Percentiles rank a stretch among this genome's conserved stretches.
phyloP scores from a whole-genome alignment of 352 stramenopile genomes.

The Globisporangium lucens region DNA sequence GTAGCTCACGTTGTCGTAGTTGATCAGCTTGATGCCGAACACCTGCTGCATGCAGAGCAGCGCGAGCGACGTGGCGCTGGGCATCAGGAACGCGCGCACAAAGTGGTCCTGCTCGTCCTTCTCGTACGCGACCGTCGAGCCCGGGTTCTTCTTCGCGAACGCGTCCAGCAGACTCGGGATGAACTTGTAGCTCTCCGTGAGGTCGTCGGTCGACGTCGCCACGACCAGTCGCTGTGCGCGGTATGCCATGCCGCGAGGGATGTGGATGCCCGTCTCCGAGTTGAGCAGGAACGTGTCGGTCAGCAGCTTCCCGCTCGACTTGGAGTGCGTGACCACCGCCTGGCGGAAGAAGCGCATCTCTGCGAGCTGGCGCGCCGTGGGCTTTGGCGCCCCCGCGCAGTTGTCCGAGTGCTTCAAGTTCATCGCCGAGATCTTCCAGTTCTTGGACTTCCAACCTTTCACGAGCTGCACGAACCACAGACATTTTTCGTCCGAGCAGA shows the following conservation, averaged over 20 bases:
- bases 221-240: slow-evolving; percentile 71
- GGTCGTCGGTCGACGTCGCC: slow-evolving; percentile 66
- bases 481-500: slow-evolving; percentile 73
- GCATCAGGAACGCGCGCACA: slow-evolving; percentile 73
- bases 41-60: slow-evolving; percentile 63
- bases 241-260: slow-evolving; percentile 77
- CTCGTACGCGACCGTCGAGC: slow-evolving; percentile 59
- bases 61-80: slow-evolving; percentile 46
- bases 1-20: slow-evolving; percentile 69
- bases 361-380: slow-evolving; percentile 68
- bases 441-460: slow-evolving; percentile 81
- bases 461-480: slow-evolving; percentile 79
- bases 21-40: slow-evolving; percentile 69
- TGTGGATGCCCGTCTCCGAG: slow-evolving; percentile 73
- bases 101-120: slow-evolving; percentile 62
- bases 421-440: slow-evolving; percentile 86
- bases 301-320: slow-evolving; percentile 68
- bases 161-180: slow-evolving; percentile 69
- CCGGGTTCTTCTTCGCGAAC: slow-evolving; percentile 72
- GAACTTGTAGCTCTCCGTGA: slow-evolving; percentile 85
- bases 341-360: slow-evolving; percentile 84
- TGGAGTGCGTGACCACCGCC: slow-evolving; percentile 75
- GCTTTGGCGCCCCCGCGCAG: slow-evolving; percentile 57
- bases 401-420: slow-evolving; percentile 75
- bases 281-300: slow-evolving; percentile 77